Evolutionary conservation across 176 grass and related monocot species (phyloP).

Genomic region (Canna indica): DNA sequence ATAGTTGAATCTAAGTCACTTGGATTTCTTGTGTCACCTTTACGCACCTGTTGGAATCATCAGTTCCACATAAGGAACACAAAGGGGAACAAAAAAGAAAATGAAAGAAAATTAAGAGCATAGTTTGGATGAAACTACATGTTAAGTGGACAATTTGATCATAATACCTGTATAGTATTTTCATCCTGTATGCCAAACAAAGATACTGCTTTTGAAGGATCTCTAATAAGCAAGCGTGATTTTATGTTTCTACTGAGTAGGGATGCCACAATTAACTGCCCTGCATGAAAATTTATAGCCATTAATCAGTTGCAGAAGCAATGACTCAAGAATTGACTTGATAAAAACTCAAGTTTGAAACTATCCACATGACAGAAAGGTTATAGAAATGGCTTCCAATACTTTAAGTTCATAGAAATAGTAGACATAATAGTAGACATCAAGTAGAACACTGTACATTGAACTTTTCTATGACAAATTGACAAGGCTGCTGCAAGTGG

Average conservation of each 20-base stretch:
- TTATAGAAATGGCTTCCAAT: no score
- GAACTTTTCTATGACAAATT: no score
- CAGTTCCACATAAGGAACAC: neutral
- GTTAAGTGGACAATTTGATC: neutral
- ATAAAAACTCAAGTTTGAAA: no score
- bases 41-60: conserved; percentile 38
- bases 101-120: neutral
- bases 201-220: conserved; percentile 54
- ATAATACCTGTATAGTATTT: conserved; percentile 35
- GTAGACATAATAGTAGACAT: neutral
- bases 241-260: conserved; percentile 75
- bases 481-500: no score
- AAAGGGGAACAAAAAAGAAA: neutral
- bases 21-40: conserved; percentile 64
- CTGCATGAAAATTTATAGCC: conserved; percentile 29
- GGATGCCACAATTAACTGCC: conserved; percentile 87
- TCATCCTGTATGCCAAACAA: conserved; percentile 83
- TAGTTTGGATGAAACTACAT: neutral
- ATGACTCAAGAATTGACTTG: neutral
- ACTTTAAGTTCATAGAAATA: neutral
- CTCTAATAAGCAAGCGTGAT: conserved; percentile 64
- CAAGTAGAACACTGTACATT: no score
- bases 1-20: conserved; percentile 56
- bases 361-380: no score
- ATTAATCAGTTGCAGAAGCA: neutral